These are phyloP conservation scores for Dactylonectria estremocensis DNA, from an alignment of 2,329 filamentous ascomycete species.

Conservation along the genomic window DNA sequence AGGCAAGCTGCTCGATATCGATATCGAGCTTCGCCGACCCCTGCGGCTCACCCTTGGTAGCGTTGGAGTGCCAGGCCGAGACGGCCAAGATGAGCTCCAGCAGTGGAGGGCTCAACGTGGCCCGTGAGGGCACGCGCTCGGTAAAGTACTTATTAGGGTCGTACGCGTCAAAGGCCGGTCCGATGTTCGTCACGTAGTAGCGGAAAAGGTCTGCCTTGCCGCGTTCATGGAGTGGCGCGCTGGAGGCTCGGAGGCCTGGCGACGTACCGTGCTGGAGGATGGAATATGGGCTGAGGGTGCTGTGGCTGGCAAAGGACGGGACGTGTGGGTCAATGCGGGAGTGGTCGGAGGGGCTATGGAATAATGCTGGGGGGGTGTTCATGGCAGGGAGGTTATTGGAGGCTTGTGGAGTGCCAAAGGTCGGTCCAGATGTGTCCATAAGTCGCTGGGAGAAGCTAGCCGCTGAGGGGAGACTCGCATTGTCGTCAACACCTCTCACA, in stretches of 20 bases:
- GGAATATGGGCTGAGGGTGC: slow-evolving; percentile 20
- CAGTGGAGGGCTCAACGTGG: slow-evolving; percentile 28
- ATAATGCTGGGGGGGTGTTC: slow-evolving; percentile 3
- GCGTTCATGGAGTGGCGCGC: slow-evolving; percentile 26
- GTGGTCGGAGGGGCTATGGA: neutral
- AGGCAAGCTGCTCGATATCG: slow-evolving; percentile 23
- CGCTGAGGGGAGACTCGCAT: neutral
- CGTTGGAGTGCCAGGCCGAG: slow-evolving; percentile 27
- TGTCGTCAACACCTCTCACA: slow-evolving; percentile 14
- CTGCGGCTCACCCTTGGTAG: slow-evolving; percentile 14
- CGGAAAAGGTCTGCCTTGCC: slow-evolving; percentile 32
- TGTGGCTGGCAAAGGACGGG: slow-evolving; percentile 20
- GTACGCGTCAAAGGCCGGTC: slow-evolving; percentile 37
- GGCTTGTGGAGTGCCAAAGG: neutral
- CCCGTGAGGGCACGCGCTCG: slow-evolving; percentile 26
- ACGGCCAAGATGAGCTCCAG: slow-evolving; percentile 30
- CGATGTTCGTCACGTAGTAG: slow-evolving; percentile 35
- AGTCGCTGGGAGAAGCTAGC: neutral
- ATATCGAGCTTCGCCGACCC: slow-evolving; percentile 17
- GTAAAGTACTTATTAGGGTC: slow-evolving; percentile 35
- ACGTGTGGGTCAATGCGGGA: neutral
- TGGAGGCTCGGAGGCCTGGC: slow-evolving; percentile 7
- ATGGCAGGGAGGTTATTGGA: slow-evolving; percentile 12
- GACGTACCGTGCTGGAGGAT: slow-evolving; percentile 9
- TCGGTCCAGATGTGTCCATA: neutral